Evolutionary conservation across 177 flowering plant genomes (phyloP).

Genomic region (Vitis hybrid): DNA sequence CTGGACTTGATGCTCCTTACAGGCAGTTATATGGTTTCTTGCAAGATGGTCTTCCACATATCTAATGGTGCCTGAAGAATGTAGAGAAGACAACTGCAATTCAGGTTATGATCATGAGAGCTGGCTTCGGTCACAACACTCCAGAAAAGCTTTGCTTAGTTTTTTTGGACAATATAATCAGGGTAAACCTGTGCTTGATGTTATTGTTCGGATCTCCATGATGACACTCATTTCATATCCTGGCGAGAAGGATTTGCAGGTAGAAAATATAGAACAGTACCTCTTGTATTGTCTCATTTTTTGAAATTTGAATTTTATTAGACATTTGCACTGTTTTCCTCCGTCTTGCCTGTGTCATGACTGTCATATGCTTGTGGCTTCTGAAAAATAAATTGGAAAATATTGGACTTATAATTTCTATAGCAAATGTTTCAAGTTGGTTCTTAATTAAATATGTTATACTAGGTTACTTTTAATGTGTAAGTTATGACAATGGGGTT

Average conservation of each 20-base stretch:
- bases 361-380: too few species aligned
- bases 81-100: constrained; percentile 21
- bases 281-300: not conserved
- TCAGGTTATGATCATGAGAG: constrained; percentile 19
- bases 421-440: too few species aligned
- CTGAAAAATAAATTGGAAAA: too few species aligned
- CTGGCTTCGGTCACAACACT: constrained; percentile 25
- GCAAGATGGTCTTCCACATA: constrained; percentile 92
- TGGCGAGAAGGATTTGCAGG: constrained; percentile 94
- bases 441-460: too few species aligned
- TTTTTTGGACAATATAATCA: constrained; percentile 74
- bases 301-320: not conserved
- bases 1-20: constrained; percentile 16
- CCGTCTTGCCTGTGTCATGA: not conserved
- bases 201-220: constrained; percentile 65
- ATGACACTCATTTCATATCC: constrained; percentile 71
- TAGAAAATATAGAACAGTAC: constrained; percentile 11
- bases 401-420: too few species aligned
- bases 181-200: constrained; percentile 71
- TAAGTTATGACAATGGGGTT: too few species aligned
- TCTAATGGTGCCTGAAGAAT: constrained; percentile 57
- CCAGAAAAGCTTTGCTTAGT: constrained; percentile 43
- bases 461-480: too few species aligned
- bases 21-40: constrained; percentile 96
- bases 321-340: not conserved